These are phyloP conservation scores for Fomitopsis pinicola DNA, from an alignment of 1,284 basidiomycete species.

Conservation along the genomic window DNA sequence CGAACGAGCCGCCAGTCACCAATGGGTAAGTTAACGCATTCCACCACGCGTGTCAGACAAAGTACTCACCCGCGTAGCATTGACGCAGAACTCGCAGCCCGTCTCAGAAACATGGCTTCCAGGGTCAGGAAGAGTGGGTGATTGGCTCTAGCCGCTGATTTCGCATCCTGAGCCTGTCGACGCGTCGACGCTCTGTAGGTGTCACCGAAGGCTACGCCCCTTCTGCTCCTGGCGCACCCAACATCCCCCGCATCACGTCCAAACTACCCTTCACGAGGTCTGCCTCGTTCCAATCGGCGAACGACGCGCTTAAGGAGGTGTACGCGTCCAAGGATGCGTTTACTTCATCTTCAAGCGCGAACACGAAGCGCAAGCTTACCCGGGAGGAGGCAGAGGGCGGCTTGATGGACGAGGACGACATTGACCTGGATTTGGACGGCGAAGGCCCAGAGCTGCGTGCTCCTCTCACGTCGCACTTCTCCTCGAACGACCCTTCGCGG, in stretches of 20 bases:
- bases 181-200: conserved; percentile 6
- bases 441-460: background rate
- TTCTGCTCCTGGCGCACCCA: conserved; percentile 17
- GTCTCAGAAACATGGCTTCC: conserved; percentile 17
- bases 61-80: conserved; percentile 9
- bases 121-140: conserved; percentile 20
- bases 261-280: conserved; percentile 21
- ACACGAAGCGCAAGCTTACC: conserved; percentile 15
- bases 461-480: background rate
- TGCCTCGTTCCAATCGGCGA: conserved; percentile 20
- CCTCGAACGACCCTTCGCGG: background rate
- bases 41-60: background rate
- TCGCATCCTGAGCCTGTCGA: background rate
- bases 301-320: conserved; percentile 19
- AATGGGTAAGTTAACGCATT: conserved; percentile 1
- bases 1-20: background rate
- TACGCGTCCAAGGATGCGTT: conserved; percentile 11
- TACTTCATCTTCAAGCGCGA: conserved; percentile 14
- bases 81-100: conserved; percentile 17
- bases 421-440: background rate
- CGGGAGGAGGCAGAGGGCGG: conserved; percentile 8
- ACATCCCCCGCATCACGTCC: conserved; percentile 10
- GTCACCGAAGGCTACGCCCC: conserved; percentile 21
- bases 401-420: background rate
- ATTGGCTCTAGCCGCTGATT: background rate